These are phyloP conservation scores for Bidens hawaiensis DNA, from an alignment of 140 eudicot genomes.

Conservation along the genomic window DNA sequence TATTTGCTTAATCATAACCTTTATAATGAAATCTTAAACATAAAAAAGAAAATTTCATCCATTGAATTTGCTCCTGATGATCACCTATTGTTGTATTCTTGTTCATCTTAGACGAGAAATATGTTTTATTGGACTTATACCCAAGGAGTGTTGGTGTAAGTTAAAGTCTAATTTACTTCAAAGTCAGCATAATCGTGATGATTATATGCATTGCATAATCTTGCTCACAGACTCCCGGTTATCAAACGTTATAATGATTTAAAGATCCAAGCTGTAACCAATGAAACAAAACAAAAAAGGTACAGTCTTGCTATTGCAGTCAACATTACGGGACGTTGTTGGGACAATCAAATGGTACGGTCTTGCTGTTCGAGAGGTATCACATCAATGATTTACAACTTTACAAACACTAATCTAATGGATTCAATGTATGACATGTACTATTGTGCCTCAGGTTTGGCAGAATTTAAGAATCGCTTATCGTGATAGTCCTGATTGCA, in stretches of 20 bases:
- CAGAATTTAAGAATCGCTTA: conserved; percentile 63
- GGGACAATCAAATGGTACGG: conserved; percentile 85
- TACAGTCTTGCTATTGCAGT: conserved; percentile 39
- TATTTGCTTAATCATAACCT: neutral
- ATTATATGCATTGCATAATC: conserved; percentile 66
- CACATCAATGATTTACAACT: neutral
- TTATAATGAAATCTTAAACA: neutral
- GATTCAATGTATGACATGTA: conserved; percentile 10
- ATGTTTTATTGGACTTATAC: too few relatives aligned
- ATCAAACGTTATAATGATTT: conserved; percentile 68
- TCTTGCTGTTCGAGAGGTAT: conserved; percentile 78
- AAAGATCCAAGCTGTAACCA: conserved; percentile 54
- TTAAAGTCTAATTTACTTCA: conserved; percentile 76
- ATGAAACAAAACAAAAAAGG: conserved; percentile 60
- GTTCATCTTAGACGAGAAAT: too few relatives aligned
- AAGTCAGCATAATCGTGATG: conserved; percentile 74
- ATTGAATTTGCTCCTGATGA: too few relatives aligned
- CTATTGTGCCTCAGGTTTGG: conserved; percentile 60
- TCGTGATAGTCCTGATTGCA: conserved; percentile 51
- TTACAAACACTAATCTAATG: neutral
- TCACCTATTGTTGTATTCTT: too few relatives aligned
- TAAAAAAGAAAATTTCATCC: neutral
- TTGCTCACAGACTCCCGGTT: conserved; percentile 78
- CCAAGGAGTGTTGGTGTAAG: conserved; percentile 68
- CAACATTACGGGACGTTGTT: conserved; percentile 64